These are phyloP conservation scores for Apium graveolens DNA, from an alignment of 129 eudicot species.

Conservation along the genomic window DNA sequence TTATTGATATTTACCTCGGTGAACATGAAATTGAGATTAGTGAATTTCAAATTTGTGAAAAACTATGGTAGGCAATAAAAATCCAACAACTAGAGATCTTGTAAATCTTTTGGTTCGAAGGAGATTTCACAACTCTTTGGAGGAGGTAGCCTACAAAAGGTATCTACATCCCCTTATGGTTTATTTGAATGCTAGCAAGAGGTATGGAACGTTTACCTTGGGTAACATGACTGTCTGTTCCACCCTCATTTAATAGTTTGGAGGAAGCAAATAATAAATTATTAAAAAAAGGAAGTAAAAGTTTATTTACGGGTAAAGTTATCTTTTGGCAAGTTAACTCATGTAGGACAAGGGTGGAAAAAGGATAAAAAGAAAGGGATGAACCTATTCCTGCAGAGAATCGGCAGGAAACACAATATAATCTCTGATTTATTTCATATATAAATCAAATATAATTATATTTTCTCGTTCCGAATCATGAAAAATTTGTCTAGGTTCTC, in stretches of 20 bases:
- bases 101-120: background rate
- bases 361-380: no score
- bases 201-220: background rate
- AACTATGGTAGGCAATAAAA: background rate
- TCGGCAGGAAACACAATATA: no score
- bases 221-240: background rate
- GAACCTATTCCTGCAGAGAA: no score
- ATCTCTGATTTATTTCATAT: no score
- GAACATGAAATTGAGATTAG: background rate
- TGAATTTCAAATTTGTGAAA: background rate
- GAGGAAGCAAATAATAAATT: background rate
- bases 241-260: background rate
- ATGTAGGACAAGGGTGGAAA: no score
- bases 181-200: background rate
- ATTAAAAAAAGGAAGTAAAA: background rate
- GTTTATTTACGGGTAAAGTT: background rate
- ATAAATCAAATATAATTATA: no score
- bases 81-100: background rate
- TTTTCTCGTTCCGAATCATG: no score
- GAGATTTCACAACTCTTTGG: background rate
- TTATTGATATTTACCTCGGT: background rate
- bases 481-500: background rate
- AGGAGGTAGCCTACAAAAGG: background rate
- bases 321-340: background rate
- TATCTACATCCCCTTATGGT: background rate